Evolutionary conservation across 106 monocot genomes (phyloP), one percentile per base, ranked within the genome.

Genomic region (Agapanthus africanus): DNA sequence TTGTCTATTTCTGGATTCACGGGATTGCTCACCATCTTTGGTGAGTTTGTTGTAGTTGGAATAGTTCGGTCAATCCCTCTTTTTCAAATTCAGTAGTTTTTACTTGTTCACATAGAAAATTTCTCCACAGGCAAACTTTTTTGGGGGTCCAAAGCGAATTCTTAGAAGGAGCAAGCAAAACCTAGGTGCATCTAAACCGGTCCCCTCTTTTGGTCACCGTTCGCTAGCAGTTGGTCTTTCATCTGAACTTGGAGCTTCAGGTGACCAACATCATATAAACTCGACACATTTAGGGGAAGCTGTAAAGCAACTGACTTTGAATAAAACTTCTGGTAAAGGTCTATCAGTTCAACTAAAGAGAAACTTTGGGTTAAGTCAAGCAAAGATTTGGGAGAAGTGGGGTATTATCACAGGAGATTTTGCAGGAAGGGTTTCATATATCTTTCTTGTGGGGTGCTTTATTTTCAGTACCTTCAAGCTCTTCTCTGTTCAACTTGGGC

Each of bases 21-120:
- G 73, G 65, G 84, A 87, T 72, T 92, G 89, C 77, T 54, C 77
- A 54, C 84, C 88, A 31, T 92, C 92, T 67, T 73, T 99, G 82
- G 92, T 99, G 63, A 89, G 97, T 80, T 2, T 71, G n/a, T 60
- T 23, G 32, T n/a, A 6, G 63, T 51, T n/a, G 59, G 36, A 57
- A 37, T 6, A 6, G 11, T n/a, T 25, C 37, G 4, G 39, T 6
- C 15, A 41, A 49, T 50, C 11, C n/a, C n/a, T n/a, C n/a, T n/a
- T n/a, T n/a, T n/a, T n/a, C n/a, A n/a, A n/a, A n/a, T n/a, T n/a
- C n/a, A n/a, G n/a, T n/a, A n/a, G n/a, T n/a, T n/a, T n/a, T n/a
- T n/a, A n/a, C n/a, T n/a, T n/a, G n/a, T n/a, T n/a, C n/a, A n/a
- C n/a, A n/a, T n/a, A n/a, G n/a, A n/a, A n/a, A n/a, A n/a, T 3